These are phyloP conservation scores for Trametes elegans DNA, from an alignment of 768 basidiomycete genomes.

Conservation along the genomic window DNA sequence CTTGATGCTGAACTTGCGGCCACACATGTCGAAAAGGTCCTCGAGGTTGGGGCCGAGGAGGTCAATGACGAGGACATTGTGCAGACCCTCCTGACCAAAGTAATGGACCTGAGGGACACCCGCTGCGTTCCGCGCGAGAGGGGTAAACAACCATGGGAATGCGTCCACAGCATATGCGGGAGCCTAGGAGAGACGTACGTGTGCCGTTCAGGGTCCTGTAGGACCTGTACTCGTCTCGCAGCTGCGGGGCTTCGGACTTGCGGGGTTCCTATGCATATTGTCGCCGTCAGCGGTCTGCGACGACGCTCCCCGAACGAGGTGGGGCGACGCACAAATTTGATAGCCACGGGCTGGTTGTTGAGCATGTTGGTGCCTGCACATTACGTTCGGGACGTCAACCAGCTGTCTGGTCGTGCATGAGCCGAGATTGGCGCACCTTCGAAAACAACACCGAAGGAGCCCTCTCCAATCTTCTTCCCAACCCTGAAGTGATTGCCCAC, in stretches of 20 bases:
- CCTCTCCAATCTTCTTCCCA: conserved; percentile 99
- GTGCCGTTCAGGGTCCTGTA: conserved; percentile 94
- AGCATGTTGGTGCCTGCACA: conserved; percentile 77
- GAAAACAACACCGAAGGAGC: conserved; percentile 97
- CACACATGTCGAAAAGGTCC: conserved; percentile 98
- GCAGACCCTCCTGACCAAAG: conserved; percentile 97
- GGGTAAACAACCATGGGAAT: not conserved
- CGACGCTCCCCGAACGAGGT: not conserved
- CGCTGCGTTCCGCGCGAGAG: conserved; percentile 45
- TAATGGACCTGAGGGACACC: conserved; percentile 98
- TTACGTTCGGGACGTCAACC: not conserved
- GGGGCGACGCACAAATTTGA: conserved; percentile 81
- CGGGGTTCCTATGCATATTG: conserved; percentile 70
- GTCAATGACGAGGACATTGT: conserved; percentile 94
- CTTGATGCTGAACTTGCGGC: conserved; percentile 96
- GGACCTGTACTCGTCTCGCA: conserved; percentile 95
- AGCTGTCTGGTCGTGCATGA: not conserved
- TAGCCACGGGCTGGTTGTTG: conserved; percentile 85
- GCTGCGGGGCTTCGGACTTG: conserved; percentile 97
- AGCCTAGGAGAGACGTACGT: conserved; percentile 47
- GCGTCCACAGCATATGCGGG: conserved; percentile 1
- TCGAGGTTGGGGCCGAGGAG: conserved; percentile 96
- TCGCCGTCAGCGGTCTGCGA: not conserved
- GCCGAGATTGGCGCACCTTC: conserved; percentile 60
- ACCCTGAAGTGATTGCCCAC: conserved; percentile 83